These are phyloP conservation scores for Hanseniaspora pseudoguilliermondii DNA, from an alignment of 805 yeast genomes.

Conservation along the genomic window DNA sequence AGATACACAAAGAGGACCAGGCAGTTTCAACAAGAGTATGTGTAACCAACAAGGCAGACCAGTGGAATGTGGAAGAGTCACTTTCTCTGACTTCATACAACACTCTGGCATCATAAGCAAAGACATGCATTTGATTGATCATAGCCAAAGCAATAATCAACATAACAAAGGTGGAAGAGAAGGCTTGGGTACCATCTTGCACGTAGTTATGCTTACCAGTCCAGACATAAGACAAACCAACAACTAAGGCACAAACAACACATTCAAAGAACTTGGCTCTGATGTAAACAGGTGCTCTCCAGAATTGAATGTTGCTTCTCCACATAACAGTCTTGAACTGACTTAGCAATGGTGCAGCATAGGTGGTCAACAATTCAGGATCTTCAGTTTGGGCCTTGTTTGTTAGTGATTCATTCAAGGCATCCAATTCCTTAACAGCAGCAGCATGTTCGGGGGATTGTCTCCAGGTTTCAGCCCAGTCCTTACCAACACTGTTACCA, in stretches of 20 bases:
- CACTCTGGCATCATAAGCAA: constrained; percentile 46
- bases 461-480: constrained; percentile 56
- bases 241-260: constrained; percentile 42
- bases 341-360: constrained; percentile 33
- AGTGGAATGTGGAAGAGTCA: constrained; percentile 56
- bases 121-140: constrained; percentile 51
- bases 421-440: constrained; percentile 40
- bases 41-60: constrained; percentile 45
- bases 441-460: constrained; percentile 38
- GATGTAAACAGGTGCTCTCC: constrained; percentile 51
- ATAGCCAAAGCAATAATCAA: constrained; percentile 39
- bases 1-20: constrained; percentile 36
- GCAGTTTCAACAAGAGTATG: constrained; percentile 36
- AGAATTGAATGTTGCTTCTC: constrained; percentile 47
- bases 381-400: constrained; percentile 25
- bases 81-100: constrained; percentile 62
- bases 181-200: constrained; percentile 56
- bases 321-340: constrained; percentile 36
- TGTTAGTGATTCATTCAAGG: constrained; percentile 38
- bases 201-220: constrained; percentile 39
- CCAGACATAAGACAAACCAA: constrained; percentile 56
- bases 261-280: constrained; percentile 46
- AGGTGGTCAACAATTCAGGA: constrained; percentile 30
- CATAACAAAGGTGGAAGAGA: constrained; percentile 48
- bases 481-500: constrained; percentile 47